Conservation (phyloP, 2,329 filamentous ascomycete species). For the Xenoacremonium recifei region DNA sequence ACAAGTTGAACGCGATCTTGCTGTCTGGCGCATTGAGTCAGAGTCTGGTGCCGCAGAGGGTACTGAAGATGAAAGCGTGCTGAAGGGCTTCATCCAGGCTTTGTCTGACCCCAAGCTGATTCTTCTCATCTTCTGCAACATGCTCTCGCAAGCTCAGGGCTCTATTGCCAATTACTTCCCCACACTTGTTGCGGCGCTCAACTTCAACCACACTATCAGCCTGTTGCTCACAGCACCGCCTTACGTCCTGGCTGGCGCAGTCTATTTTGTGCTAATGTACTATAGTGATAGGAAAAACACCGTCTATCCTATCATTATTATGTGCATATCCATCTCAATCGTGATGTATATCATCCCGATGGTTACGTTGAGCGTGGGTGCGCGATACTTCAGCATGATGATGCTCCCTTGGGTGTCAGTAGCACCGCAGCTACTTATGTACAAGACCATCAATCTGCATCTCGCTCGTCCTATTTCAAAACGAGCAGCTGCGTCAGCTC, state of each 20-base stretch:
- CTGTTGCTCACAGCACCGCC: constrained; percentile 47
- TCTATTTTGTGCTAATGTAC: constrained; percentile 34
- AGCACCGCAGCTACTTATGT: constrained; percentile 38
- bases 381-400: too few species aligned
- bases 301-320: too few species aligned
- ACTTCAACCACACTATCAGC: constrained; percentile 35
- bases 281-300: constrained; percentile 37
- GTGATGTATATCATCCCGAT: too few species aligned
- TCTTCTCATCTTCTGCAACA: constrained; percentile 36
- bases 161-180: constrained; percentile 30
- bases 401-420: constrained; percentile 34
- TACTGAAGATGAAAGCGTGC: constrained; percentile 6
- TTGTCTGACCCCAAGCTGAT: constrained; percentile 23
- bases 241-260: constrained; percentile 38
- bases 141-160: constrained; percentile 37
- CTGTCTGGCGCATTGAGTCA: constrained; percentile 25
- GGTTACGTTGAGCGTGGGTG: too few species aligned
- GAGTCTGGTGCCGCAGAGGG: background rate
- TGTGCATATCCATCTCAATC: too few species aligned
- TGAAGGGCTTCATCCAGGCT: too few species aligned
- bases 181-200: constrained; percentile 31
- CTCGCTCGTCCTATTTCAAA: constrained; percentile 40
- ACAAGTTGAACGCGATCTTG: constrained; percentile 26
- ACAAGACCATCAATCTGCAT: constrained; percentile 41
- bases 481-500: constrained; percentile 38